These are phyloP conservation scores for Chaetomium cochliodes DNA, from an alignment of 495 filamentous ascomycete species.

Conservation along the genomic window DNA sequence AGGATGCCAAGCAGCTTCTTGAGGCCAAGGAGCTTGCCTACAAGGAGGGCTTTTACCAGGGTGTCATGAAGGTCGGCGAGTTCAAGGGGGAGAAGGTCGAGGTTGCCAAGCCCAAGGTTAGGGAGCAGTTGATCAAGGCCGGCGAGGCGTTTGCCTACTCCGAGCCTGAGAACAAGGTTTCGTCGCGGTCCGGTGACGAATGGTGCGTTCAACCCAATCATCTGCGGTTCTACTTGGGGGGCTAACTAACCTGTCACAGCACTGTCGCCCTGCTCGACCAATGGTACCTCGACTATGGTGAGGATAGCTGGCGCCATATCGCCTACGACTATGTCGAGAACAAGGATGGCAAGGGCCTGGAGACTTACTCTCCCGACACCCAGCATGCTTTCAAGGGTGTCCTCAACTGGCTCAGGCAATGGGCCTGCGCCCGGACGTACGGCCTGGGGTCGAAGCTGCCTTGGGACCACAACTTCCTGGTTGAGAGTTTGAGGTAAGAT, in stretches of 20 bases:
- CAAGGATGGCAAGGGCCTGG: constrained; percentile 59
- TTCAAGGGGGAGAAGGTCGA: constrained; percentile 86
- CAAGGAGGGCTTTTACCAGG: constrained; percentile 97
- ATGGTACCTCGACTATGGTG: constrained; percentile 96
- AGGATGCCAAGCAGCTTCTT: constrained; percentile 82
- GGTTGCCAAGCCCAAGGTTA: constrained; percentile 80
- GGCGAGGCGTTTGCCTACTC: constrained; percentile 87
- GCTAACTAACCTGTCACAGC: constrained; percentile 43
- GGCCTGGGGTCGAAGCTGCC: constrained; percentile 92
- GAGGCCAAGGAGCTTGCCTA: constrained; percentile 96
- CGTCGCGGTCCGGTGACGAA: constrained; percentile 81
- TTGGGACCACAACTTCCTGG: constrained; percentile 88
- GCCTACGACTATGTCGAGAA: constrained; percentile 73
- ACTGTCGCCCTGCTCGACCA: constrained; percentile 92
- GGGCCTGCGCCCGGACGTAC: constrained; percentile 90
- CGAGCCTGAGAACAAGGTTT: constrained; percentile 85
- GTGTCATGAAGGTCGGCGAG: constrained; percentile 83
- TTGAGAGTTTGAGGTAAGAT: constrained; percentile 59
- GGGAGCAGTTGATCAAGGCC: constrained; percentile 70
- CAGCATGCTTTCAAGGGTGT: constrained; percentile 81
- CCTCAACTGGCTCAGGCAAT: constrained; percentile 87
- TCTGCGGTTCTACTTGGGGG: no score
- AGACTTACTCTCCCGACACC: constrained; percentile 75
- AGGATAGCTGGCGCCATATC: constrained; percentile 69
- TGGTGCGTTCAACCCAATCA: constrained; percentile 17